A percentile compares a stretch with the other conserved stretches of the same genome.
Evolutionary conservation across 805 yeast species (phyloP).

Genomic region (Dipodascus albidus): DNA sequence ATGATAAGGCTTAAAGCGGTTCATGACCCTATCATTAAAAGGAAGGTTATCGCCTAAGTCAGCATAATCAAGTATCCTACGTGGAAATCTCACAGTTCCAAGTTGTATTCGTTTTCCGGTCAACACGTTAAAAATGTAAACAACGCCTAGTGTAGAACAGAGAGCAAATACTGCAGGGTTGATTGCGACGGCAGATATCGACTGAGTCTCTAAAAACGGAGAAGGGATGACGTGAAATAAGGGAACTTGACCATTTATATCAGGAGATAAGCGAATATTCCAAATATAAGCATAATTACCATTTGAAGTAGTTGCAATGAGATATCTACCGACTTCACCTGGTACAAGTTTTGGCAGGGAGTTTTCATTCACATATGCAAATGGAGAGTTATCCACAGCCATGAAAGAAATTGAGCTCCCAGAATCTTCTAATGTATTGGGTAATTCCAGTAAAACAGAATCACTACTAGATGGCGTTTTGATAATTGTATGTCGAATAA

Average conservation of each 20-base stretch:
- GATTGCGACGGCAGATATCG: conserved; percentile 18
- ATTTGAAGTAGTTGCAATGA: conserved; percentile 14
- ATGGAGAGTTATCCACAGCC: conserved; percentile 13
- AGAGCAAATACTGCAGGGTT: conserved; percentile 21
- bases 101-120: conserved; percentile 19
- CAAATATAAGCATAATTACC: conserved; percentile 12
- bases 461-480: conserved; percentile 3
- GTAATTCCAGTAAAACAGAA: conserved; percentile 3
- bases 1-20: conserved; percentile 16
- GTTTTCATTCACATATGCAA: conserved; percentile 5
- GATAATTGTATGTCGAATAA: not conserved
- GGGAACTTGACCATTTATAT: conserved; percentile 1
- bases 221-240: conserved; percentile 10
- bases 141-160: conserved; percentile 20
- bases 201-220: conserved; percentile 9
- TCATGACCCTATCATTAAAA: conserved; percentile 1
- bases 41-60: conserved; percentile 7
- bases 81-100: conserved; percentile 20
- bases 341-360: conserved; percentile 9
- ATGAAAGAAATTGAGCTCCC: conserved; percentile 8
- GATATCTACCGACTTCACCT: conserved; percentile 13
- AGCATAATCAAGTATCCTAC: conserved; percentile 12
- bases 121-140: conserved; percentile 18
- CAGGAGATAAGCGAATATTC: conserved; percentile 6
- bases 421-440: conserved; percentile 1